A percentile compares a stretch with the other conserved stretches of the same genome.
Evolutionary conservation across 495 filamentous ascomycete species (phyloP).

Genomic region (Copromyces sp.): DNA sequence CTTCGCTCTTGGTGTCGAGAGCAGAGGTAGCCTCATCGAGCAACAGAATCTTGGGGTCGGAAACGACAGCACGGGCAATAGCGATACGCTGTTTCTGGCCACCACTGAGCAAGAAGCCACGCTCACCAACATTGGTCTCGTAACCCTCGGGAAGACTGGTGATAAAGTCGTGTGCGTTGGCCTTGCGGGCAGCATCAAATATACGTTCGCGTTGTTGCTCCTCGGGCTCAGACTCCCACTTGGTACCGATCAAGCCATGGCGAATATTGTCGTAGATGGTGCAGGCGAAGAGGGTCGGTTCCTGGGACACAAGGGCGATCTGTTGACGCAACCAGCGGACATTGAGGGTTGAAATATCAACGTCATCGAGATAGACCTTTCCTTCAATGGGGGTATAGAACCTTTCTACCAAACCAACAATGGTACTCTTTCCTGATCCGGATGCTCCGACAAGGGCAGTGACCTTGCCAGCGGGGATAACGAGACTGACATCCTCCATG

Average conservation of each 20-base stretch:
- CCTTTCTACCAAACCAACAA: constrained; percentile 82
- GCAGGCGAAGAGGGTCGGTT: constrained; percentile 74
- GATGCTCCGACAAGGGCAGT: constrained; percentile 82
- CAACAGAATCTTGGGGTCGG: constrained; percentile 85
- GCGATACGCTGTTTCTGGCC: constrained; percentile 94
- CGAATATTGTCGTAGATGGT: constrained; percentile 82
- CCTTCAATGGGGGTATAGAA: constrained; percentile 88
- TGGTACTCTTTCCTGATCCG: constrained; percentile 84
- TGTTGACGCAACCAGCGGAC: constrained; percentile 86
- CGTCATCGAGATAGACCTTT: constrained; percentile 69
- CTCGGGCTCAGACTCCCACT: constrained; percentile 52
- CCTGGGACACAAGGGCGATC: constrained; percentile 76
- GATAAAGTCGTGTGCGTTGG: constrained; percentile 92
- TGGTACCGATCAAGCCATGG: constrained; percentile 80
- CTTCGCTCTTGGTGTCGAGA: constrained; percentile 92
- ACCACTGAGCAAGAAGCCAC: constrained; percentile 83
- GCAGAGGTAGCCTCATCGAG: constrained; percentile 93
- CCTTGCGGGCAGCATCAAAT: constrained; percentile 72
- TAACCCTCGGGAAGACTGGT: constrained; percentile 75
- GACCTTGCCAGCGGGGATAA: constrained; percentile 75
- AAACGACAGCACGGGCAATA: constrained; percentile 79
- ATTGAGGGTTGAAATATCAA: constrained; percentile 72
- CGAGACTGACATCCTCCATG: constrained; percentile 69
- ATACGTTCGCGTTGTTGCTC: constrained; percentile 62
- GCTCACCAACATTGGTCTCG: constrained; percentile 89